A percentile compares a stretch with the other conserved stretches of the same genome.
These are phyloP conservation scores for Raddia guianensis DNA, from an alignment of 176 grass and related monocot species.

Conservation along the genomic window DNA sequence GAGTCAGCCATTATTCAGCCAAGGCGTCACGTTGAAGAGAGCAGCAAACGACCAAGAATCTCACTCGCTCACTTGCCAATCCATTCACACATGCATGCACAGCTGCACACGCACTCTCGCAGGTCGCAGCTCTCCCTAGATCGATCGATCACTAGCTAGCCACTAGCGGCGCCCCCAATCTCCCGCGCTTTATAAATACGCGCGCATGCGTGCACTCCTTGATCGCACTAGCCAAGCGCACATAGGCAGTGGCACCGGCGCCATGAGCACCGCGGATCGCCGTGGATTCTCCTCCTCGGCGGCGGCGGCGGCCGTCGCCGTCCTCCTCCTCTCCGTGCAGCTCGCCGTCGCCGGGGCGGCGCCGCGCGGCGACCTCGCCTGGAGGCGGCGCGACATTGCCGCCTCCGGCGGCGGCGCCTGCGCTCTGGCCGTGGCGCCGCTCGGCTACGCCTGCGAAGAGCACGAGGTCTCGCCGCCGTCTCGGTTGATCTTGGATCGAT, in stretches of 20 bases:
- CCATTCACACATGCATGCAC: slow-evolving; percentile 14
- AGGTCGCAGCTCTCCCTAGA: not conserved
- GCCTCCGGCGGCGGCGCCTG: slow-evolving; percentile 37
- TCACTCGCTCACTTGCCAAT: not conserved
- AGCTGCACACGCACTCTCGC: not conserved
- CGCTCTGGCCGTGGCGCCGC: slow-evolving; percentile 47
- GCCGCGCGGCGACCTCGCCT: not conserved
- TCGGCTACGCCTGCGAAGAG: slow-evolving; percentile 79
- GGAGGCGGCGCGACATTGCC: slow-evolving; percentile 18
- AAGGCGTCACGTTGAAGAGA: slow-evolving; percentile 21
- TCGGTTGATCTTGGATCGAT: not conserved
- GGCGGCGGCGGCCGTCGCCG: not conserved
- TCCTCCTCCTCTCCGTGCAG: not conserved
- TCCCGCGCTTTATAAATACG: slow-evolving; percentile 28
- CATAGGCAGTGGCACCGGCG: not conserved
- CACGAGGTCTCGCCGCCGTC: slow-evolving; percentile 45
- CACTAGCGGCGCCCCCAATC: not conserved
- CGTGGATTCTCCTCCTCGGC: not conserved
- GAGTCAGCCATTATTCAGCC: not conserved
- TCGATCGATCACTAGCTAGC: not conserved
- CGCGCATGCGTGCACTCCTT: slow-evolving; percentile 1
- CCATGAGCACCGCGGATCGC: not conserved
- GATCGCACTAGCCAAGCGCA: slow-evolving; percentile 4
- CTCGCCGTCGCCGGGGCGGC: slow-evolving; percentile 15
- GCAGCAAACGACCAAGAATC: not conserved